Evolutionary conservation across 768 basidiomycete genomes (phyloP), one percentile per base, ranked within the genome.

Genomic region (Flagelloscypha sp.): DNA sequence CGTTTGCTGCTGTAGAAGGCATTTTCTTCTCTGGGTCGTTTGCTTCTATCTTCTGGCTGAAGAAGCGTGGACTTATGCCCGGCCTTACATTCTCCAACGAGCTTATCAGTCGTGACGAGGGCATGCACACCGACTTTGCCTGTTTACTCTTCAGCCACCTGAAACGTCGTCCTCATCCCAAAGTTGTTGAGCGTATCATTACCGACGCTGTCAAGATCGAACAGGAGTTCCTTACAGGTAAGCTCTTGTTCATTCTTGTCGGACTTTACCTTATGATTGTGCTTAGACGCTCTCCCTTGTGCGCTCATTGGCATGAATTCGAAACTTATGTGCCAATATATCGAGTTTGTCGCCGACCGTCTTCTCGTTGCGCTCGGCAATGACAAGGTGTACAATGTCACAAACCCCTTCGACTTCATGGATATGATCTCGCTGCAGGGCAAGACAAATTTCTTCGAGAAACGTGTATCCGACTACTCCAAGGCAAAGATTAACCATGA

Each of bases 381-480:
- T 44, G 61, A 68, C n/a, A 82, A 84, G 50, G 48, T 72, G 37
- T 85, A 79, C 62, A 57, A 63, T 48, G 40, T 50, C 11, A 38
- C 57, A 16, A 72, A 72, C 53, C 71, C 45, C 17, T 73, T 74
- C 50, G 74, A 81, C 51, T 80, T 79, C 48, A 83, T 81, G 78
- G 79, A 82, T 44, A 68, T 80, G 63, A 83, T 83, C 32, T 84
- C 82, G 9, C 57, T 85, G 5, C 74, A 79, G 52, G 84, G 84
- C 37, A 86, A 86, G 66, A 81, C 83, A 20, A 83, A 85, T 57
- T 85, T 84, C 57, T 84, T 84, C 52, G 82, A 84, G 61, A 82
- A 83, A 57, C 68, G 83, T 3, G 84, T 85, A 2, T 80, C 77
- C 3, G 72, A 74, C 18, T 74, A 74, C 39, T 58, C 70, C 2